Evolutionary conservation across 2,329 filamentous ascomycete species (phyloP), one percentile per base, ranked within the genome.

Genomic region (Decorospora gaudefroyi): DNA sequence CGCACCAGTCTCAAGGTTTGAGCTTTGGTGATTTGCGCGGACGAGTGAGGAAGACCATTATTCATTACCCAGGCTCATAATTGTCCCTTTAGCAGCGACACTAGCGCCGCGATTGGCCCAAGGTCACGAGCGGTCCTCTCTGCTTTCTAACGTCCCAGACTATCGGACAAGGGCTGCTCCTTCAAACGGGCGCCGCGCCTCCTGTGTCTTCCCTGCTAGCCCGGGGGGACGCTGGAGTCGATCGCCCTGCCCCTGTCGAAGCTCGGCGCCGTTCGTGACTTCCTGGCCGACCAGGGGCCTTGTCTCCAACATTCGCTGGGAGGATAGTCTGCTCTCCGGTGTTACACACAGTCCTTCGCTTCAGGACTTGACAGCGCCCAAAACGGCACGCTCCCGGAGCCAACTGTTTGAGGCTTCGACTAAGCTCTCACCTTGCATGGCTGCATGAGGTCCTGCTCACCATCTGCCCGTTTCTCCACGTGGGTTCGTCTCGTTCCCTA

Each of bases 341-440:
- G 64, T 67, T 62, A 59, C 64, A 62, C 53, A 56, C 64, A 57
- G 53, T 55, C 55, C 57, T 62, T 68, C 63, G 65, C 64, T 65
- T 67, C 61, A 66, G 57, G 63, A 44, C 53, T 61, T 68, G 64
- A 69, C 62, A 67, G 64, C 65, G 55, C 65, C 67, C 62, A 65
- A 69, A 67, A 59, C 65, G 66, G 67, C 59, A 61, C 55, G 49
- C 61, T 63, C 64, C 65, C 67, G 67, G 62, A 57, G 60, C 64
- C 65, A 68, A 57, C 59, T 62, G 67, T 69, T 68, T 69, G 67
- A 68, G 64, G 59, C 60, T 61, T 62, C 57, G 57, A 59, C 59
- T 63, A 67, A 66, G 58, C 56, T 61, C 56, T 62, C 49, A 58
- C 60, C 57, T 42, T 67, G 61, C 56, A 54, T 56, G 53, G 59